Evolutionary conservation across 176 grass and related monocot species (phyloP), one percentile per base, ranked within the genome.

Genomic region (Musa itinerans): DNA sequence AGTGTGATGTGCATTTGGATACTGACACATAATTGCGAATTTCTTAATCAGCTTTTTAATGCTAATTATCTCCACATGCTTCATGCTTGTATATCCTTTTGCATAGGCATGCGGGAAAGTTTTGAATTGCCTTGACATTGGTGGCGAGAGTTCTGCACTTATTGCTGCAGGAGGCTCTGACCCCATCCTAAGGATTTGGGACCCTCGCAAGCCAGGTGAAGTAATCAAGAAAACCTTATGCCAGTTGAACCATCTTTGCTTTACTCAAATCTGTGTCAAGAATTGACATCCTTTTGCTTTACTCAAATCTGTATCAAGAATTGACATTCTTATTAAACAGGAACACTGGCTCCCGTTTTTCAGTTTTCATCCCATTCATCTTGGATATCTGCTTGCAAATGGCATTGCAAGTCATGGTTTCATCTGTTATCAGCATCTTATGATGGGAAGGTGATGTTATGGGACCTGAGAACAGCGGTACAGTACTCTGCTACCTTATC

Each of bases 371-470:
- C 95, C 9, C 95, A 99, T 81, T 82, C 85, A 74, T 87, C 86
- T 77, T 99, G 95, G 95, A 92, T 99, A 55, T 79, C 80, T 71
- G 51, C 81, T 54, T 94, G 90, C 77, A 99, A 99, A 73, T 99
- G 95, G 95, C 91, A 99, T 82, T 70, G 77, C 54, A 92, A 76
- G 74, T 99, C 95, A 25, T 92, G 86, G 89, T 94, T 86, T 80
- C 95, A 94, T 87, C 79, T 99, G 73, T 21, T 99, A 79, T 99
- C 95, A 49, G 85, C 95, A 25, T 99, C 91, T 52, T 99, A 86
- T 75, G 95, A 99, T 83, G 95, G 96, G 66, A 94, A 94, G 81
- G 91, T 99, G 24, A 99, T 95, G 91, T 67, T 99, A n/a, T 99
- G 96, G 96, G 96, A 99, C 80, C 86, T 99, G 69, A 91, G 96